Evolutionary conservation across 352 stramenopile genomes (phyloP), one percentile per base, ranked within the genome.

Genomic region (Halophytophthora polymorphica): DNA sequence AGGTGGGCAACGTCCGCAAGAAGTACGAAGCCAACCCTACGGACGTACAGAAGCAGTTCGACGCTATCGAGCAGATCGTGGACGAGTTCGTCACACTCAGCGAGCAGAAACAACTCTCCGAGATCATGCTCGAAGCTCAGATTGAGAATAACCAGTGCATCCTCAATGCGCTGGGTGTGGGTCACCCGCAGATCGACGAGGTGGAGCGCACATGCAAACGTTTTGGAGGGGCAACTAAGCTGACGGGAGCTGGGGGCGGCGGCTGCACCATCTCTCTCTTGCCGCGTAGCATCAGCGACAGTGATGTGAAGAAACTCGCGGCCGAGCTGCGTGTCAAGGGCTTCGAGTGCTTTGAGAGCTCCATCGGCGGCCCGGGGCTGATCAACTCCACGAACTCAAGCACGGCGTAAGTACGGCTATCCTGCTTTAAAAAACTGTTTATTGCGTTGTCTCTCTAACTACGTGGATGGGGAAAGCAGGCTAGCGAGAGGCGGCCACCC

Each of bases 251-350:
- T 7, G 85, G 84, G 33, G 78, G 77, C 18, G 90, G 91, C 5
- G 91, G 89, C 1, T 98, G 91, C 58, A 91, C 87, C 11, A 73
- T 98, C 22, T 87, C 86, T 25, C 61, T 97, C 4, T 57, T 97
- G 6, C 77, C 76, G 12, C 51, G 56, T 7, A 66, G 54, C 19
- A 35, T 92, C 1, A 63, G 53, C 15, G 62, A 83, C 4, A 43
- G 44, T 25, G 57, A 68, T n/a, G 46, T 91, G 28, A 28, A 49
- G 0, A 64, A 68, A 18, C 57, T 94, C 14, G 56, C 88, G 1
- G 47, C 60, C 10, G 65, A 82, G 44, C 51, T 95, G 1, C 58
- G 83, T 50, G 29, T 34, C 0, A 64, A 74, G 17, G 69, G 69
- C 0, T 89, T 83, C 12, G 49, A 84, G 23, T 86, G 74, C 49